Conservation (phyloP, 2,329 filamentous ascomycete genomes). For the Calonectria hawksworthii region DNA sequence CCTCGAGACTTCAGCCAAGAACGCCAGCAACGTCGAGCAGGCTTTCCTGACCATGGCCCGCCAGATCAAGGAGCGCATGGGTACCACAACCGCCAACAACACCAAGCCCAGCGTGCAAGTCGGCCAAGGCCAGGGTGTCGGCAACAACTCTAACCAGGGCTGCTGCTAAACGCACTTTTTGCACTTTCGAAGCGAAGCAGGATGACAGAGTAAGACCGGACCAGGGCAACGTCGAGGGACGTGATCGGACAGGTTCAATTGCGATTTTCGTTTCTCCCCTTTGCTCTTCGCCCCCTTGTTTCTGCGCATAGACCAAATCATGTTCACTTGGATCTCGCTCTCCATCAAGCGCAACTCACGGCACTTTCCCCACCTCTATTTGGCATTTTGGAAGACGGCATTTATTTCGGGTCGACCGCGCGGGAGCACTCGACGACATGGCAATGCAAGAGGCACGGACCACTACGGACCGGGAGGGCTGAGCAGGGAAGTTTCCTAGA, state of each 20-base stretch:
- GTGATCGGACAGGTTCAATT: constrained; percentile 49
- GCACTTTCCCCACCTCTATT: constrained; percentile 22
- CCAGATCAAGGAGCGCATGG: constrained; percentile 99
- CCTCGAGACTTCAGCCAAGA: constrained; percentile 99
- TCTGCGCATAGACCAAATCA: constrained; percentile 55
- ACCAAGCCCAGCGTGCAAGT: constrained; percentile 99
- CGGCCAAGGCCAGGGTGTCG: constrained; percentile 93
- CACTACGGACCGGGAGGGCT: constrained; percentile 20
- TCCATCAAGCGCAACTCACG: constrained; percentile 37
- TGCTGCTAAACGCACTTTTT: constrained; percentile 80
- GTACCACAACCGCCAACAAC: constrained; percentile 94
- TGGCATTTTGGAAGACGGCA: constrained; percentile 38
- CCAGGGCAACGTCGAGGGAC: constrained; percentile 46
- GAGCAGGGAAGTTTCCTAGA: constrained; percentile 29
- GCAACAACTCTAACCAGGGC: constrained; percentile 85
- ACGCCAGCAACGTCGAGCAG: constrained; percentile 99
- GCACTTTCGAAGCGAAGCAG: constrained; percentile 44
- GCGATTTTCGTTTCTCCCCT: constrained; percentile 45
- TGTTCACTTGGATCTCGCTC: constrained; percentile 51
- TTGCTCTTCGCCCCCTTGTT: constrained; percentile 40
- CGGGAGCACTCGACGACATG: constrained; percentile 23
- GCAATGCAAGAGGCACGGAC: constrained; percentile 14
- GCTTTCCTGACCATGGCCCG: constrained; percentile 99
- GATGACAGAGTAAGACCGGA: constrained; percentile 46
- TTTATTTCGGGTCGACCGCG: constrained; percentile 29